Conservation (phyloP, 2,329 filamentous ascomycete species). For the Penicillium aurantiogriseum region DNA sequence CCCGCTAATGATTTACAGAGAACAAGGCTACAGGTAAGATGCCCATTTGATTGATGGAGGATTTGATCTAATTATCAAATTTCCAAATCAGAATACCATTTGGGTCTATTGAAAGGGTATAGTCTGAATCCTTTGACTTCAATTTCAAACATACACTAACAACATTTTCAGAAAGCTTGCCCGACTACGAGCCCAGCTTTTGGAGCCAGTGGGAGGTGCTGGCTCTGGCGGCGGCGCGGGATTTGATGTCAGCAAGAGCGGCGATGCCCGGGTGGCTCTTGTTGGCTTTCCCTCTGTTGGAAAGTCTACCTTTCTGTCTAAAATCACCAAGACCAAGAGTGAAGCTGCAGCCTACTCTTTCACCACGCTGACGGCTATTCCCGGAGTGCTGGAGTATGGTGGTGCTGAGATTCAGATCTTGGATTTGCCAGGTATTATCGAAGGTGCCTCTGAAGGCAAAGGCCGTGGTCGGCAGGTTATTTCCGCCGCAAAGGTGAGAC, state of each 20-base stretch:
- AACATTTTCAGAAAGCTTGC: slow-evolving; percentile 76
- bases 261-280: slow-evolving; percentile 92
- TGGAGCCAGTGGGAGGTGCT: slow-evolving; percentile 80
- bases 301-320: slow-evolving; percentile 98
- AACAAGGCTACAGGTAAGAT: slow-evolving; percentile 95
- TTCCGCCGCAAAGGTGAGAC: slow-evolving; percentile 75
- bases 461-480: slow-evolving; percentile 95
- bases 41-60: background rate
- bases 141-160: slow-evolving; percentile 20
- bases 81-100: slow-evolving; percentile 75
- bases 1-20: slow-evolving; percentile 57
- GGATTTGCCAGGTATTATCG: slow-evolving; percentile 96
- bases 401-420: slow-evolving; percentile 97
- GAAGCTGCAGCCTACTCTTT: slow-evolving; percentile 96
- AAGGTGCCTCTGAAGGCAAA: slow-evolving; percentile 93
- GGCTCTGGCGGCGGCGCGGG: slow-evolving; percentile 77
- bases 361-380: slow-evolving; percentile 95
- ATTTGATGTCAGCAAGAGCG: slow-evolving; percentile 90
- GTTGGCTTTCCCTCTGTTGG: slow-evolving; percentile 99
- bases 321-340: slow-evolving; percentile 96
- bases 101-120: slow-evolving; percentile 94
- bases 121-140: background rate
- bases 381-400: slow-evolving; percentile 94
- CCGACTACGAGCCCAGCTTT: slow-evolving; percentile 85
- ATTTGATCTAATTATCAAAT: slow-evolving; percentile 19